Percentiles rank a stretch among this genome's conserved stretches.
These are phyloP conservation scores for Evansstolkia leycettana DNA, from an alignment of 495 filamentous ascomycete genomes.

Conservation along the genomic window DNA sequence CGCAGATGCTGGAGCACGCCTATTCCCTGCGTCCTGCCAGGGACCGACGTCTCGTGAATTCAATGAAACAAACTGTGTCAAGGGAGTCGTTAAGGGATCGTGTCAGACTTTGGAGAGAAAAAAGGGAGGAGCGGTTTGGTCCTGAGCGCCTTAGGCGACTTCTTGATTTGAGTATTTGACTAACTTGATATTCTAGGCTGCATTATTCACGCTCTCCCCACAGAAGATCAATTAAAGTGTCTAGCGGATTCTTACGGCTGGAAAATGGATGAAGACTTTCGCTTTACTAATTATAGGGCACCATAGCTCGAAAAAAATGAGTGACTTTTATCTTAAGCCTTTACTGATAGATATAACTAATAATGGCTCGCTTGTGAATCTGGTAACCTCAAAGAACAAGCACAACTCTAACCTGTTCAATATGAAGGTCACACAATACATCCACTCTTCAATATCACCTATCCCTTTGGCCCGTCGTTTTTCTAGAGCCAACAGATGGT, in stretches of 20 bases:
- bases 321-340: no score
- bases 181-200: constrained; percentile 8
- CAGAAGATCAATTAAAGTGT: constrained; percentile 9
- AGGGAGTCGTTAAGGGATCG: constrained; percentile 5
- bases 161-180: constrained; percentile 3
- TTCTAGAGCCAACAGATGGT: no score
- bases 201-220: constrained; percentile 10
- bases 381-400: no score
- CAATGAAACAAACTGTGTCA: background rate
- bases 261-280: constrained; percentile 13
- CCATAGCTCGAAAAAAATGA: no score
- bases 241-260: constrained; percentile 13
- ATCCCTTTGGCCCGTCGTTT: no score
- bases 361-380: no score
- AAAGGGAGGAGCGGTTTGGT: constrained; percentile 9
- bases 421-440: no score
- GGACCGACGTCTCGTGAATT: constrained; percentile 1
- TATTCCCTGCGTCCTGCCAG: constrained; percentile 3
- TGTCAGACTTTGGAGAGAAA: constrained; percentile 8
- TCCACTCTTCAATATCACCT: no score
- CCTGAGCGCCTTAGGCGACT: background rate
- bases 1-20: constrained; percentile 10
- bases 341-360: no score
- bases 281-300: constrained; percentile 6
- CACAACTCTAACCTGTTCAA: no score